Percentiles rank a stretch among this genome's conserved stretches.
Evolutionary conservation across 768 basidiomycete species (phyloP).

Genomic region (Agrocybe chaxingu): DNA sequence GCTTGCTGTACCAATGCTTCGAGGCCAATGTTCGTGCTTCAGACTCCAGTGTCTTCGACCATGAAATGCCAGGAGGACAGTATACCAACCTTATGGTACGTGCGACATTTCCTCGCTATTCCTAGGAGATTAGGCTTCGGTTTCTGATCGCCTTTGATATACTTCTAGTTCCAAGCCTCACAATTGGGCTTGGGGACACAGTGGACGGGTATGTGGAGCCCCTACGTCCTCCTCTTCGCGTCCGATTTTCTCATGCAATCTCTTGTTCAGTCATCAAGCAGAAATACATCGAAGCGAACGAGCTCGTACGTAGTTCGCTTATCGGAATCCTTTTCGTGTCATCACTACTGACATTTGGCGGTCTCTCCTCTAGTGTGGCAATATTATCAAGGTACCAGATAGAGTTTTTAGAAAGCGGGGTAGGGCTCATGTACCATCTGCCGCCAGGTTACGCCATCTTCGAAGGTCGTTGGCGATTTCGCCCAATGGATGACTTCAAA

Average conservation of each 20-base stretch:
- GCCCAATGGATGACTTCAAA: slow-evolving; percentile 99
- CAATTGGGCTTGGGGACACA: slow-evolving; percentile 96
- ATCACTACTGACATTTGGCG: slow-evolving; percentile 3
- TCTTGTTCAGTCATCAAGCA: slow-evolving; percentile 78
- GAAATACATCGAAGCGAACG: slow-evolving; percentile 98
- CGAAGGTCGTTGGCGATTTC: slow-evolving; percentile 98
- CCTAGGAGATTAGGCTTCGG: slow-evolving; percentile 3
- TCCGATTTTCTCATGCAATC: slow-evolving; percentile 9
- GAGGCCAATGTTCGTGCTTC: slow-evolving; percentile 97
- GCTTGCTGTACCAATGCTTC: slow-evolving; percentile 93
- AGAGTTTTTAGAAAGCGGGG: not conserved
- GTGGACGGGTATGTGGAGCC: slow-evolving; percentile 68
- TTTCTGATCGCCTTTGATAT: slow-evolving; percentile 14
- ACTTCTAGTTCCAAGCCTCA: slow-evolving; percentile 88
- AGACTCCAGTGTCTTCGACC: slow-evolving; percentile 97
- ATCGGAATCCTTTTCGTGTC: slow-evolving; percentile 4
- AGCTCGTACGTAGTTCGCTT: slow-evolving; percentile 58
- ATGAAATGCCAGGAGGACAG: slow-evolving; percentile 99
- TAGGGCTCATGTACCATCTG: not conserved
- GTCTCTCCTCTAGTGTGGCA: slow-evolving; percentile 67
- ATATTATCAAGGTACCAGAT: slow-evolving; percentile 79
- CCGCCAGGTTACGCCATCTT: slow-evolving; percentile 87
- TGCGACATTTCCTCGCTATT: slow-evolving; percentile 9
- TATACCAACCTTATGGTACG: slow-evolving; percentile 90
- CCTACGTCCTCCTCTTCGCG: slow-evolving; percentile 2